A percentile compares a stretch with the other conserved stretches of the same genome.
phyloP scores from a whole-genome alignment of 345 rosid species.

The Salix caprea region DNA sequence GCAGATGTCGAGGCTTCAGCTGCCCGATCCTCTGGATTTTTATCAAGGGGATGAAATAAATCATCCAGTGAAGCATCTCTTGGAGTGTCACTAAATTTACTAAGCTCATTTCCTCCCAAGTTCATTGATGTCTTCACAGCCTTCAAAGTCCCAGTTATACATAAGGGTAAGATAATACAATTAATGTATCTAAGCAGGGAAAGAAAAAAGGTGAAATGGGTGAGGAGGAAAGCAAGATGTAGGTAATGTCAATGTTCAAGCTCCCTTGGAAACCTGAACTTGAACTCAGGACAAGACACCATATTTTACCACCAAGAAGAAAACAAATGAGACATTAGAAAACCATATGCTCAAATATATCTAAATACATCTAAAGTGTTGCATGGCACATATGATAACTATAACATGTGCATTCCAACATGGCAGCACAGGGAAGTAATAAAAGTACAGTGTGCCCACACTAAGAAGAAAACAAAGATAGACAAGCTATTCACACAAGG shows the following conservation, averaged over 20 bases:
- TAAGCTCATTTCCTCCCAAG: constrained; percentile 64
- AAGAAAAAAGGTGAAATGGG: background rate
- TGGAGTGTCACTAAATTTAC: constrained; percentile 28
- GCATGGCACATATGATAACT: too few relatives aligned
- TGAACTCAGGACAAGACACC: background rate
- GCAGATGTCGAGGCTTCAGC: too few relatives aligned
- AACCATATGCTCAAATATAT: background rate
- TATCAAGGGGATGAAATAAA: constrained; percentile 38
- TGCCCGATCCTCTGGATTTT: too few relatives aligned
- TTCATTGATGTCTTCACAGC: constrained; percentile 46
- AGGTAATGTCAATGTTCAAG: constrained; percentile 1
- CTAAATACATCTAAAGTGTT: background rate
- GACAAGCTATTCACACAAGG: background rate
- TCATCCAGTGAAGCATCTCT: constrained; percentile 97
- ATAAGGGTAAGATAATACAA: constrained; percentile 9
- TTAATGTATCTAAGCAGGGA: background rate
- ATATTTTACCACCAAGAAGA: background rate
- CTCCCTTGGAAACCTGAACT: constrained; percentile 6
- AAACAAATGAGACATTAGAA: background rate
- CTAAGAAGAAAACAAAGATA: background rate
- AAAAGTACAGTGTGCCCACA: too few relatives aligned
- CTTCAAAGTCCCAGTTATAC: constrained; percentile 36
- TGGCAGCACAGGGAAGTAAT: too few relatives aligned
- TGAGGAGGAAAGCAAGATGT: background rate
- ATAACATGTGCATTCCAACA: too few relatives aligned